Percentiles rank a stretch among this genome's conserved stretches.
phyloP scores from a whole-genome alignment of 2,329 filamentous ascomycete genomes.

The Fusarium sp. region DNA sequence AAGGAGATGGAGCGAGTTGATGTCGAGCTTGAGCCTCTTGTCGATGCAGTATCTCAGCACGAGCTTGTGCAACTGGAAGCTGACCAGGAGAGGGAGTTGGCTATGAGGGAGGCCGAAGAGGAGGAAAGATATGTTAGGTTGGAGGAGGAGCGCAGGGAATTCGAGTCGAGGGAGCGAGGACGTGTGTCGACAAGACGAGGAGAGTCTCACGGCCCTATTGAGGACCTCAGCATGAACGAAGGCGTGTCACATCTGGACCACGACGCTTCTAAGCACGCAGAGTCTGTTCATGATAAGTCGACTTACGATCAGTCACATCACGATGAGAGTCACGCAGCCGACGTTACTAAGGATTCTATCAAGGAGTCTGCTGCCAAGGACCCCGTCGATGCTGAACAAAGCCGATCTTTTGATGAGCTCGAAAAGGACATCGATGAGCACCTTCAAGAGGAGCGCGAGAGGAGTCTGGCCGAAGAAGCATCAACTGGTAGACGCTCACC shows the following conservation, averaged over 20 bases:
- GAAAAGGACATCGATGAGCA: conserved; percentile 39
- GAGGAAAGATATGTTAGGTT: conserved; percentile 48
- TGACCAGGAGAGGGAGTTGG: conserved; percentile 56
- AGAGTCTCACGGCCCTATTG: conserved; percentile 17
- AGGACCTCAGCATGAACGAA: conserved; percentile 20
- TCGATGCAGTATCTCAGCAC: conserved; percentile 67
- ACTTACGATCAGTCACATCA: conserved; percentile 5
- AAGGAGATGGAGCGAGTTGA: conserved; percentile 99
- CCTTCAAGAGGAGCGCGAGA: conserved; percentile 35
- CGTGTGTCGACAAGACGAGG: conserved; percentile 26
- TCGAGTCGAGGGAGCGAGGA: conserved; percentile 46
- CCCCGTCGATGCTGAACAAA: conserved; percentile 11
- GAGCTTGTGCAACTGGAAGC: conserved; percentile 68
- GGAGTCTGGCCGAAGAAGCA: conserved; percentile 30
- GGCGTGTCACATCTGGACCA: conserved; percentile 20
- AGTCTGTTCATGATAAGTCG: conserved; percentile 20
- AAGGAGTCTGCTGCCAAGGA: conserved; percentile 11
- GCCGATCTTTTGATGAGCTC: conserved; percentile 31
- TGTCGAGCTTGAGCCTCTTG: conserved; percentile 84
- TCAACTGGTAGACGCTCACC: neutral
- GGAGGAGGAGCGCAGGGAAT: conserved; percentile 41
- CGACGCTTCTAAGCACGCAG: conserved; percentile 12
- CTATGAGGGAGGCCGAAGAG: conserved; percentile 51
- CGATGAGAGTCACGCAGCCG: conserved; percentile 9
- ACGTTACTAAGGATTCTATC: conserved; percentile 8